Evolutionary conservation across 1,139 yeast genomes (phyloP), one percentile per base, ranked within the genome.

Genomic region (Hemisphaericaspora xylanilytica): DNA sequence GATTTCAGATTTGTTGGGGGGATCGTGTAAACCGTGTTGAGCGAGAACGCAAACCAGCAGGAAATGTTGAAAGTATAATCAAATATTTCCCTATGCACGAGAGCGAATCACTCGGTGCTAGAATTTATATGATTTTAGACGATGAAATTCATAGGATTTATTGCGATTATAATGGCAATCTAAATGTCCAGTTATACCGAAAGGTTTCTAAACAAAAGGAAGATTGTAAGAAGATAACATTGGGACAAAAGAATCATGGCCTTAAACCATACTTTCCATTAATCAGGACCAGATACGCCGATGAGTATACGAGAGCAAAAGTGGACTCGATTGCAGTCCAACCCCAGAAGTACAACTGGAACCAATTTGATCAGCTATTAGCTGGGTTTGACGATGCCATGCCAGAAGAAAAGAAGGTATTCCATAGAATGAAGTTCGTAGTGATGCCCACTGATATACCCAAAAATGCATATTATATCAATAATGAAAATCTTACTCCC

Each of bases 1-100:
- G 99, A 0, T 94, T 89, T 55, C 99, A 94, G 58, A 80, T 92
- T 20, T 88, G 95, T 50, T 78, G 77, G 35, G 94, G 95, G 1
- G 75, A 77, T 1, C 66, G 65, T 26, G 92, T 88, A 0, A 70
- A 72, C 31, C 73, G 71, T 36, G 77, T 86, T 2, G 97, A 89
- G 57, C 63, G 70, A 2, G 80, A 75, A 44, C 63, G 81, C 37
- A 70, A 74, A 33, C 74, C 82, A 0, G 78, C 78, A n/a, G 86
- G 86, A 3, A 73, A 72, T 48, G 57, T 63, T 1, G 78, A 67
- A 16, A 53, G 65, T 18, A 51, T 77, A 22, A 58, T 73, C 13
- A 72, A 70, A 45, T 73, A 72, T 42, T 61, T 71, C 36, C 70
- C 70, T 3, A 5, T 7, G 4, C 58, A 64, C 11, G 50, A 50